Conservation (phyloP, 2,329 filamentous ascomycete species). For the Parasarocladium wereldwijsianum region DNA sequence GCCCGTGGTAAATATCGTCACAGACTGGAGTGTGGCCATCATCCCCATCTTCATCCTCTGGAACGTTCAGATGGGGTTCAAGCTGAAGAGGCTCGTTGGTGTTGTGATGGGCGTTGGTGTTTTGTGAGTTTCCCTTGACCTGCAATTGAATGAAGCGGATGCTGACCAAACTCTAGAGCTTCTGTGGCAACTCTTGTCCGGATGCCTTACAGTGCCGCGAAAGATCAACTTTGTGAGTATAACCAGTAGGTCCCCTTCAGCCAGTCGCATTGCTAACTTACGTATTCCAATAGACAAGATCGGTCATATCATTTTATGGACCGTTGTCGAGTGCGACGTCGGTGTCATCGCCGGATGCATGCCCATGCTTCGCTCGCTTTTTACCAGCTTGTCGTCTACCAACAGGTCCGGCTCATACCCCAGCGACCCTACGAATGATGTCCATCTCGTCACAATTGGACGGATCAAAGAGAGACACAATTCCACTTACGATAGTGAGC, state of each 20-base stretch:
- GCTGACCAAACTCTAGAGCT: not conserved
- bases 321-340: slow-evolving; percentile 11
- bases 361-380: slow-evolving; percentile 11
- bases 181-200: slow-evolving; percentile 10
- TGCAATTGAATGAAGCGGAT: too few relatives aligned
- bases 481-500: not conserved
- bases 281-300: slow-evolving; percentile 6
- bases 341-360: slow-evolving; percentile 13
- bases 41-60: slow-evolving; percentile 10
- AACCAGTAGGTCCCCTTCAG: too few relatives aligned
- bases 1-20: slow-evolving; percentile 15
- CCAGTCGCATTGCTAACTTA: too few relatives aligned
- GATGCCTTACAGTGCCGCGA: slow-evolving; percentile 8
- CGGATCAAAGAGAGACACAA: not conserved
- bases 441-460: slow-evolving; percentile 1
- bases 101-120: slow-evolving; percentile 6
- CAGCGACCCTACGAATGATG: not conserved
- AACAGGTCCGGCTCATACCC: not conserved
- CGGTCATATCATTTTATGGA: slow-evolving; percentile 11
- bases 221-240: too few relatives aligned
- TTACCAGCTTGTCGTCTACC: slow-evolving; percentile 6
- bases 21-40: slow-evolving; percentile 11
- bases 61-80: slow-evolving; percentile 7
- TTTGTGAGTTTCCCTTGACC: slow-evolving; percentile 5
- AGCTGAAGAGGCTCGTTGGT: slow-evolving; percentile 3